Percentiles rank a stretch among this genome's conserved stretches.
These are phyloP conservation scores for Fraxinus platypoda DNA, from an alignment of 305 asterid species.

Conservation along the genomic window DNA sequence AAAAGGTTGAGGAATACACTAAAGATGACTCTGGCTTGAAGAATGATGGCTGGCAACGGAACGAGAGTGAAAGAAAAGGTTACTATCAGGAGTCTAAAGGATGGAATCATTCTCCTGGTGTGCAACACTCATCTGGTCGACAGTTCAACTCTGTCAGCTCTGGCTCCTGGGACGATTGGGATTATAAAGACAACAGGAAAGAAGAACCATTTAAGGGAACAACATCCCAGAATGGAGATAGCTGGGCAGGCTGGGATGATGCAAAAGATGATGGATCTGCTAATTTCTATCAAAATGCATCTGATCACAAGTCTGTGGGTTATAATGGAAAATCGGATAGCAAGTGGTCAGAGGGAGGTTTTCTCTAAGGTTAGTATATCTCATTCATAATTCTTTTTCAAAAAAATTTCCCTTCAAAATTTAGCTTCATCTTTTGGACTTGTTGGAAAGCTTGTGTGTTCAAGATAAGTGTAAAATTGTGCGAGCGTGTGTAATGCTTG, in stretches of 20 bases:
- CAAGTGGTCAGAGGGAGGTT: background rate
- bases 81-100: background rate
- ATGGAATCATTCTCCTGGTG: background rate
- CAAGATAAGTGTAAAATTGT: background rate
- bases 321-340: background rate
- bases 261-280: background rate
- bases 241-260: background rate
- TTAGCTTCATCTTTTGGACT: background rate
- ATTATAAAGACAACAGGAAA: background rate
- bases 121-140: background rate
- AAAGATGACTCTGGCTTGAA: slow-evolving; percentile 6
- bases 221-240: background rate
- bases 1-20: slow-evolving; percentile 21
- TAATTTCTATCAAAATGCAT: background rate
- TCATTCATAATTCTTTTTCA: background rate
- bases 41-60: slow-evolving; percentile 4
- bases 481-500: background rate
- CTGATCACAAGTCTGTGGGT: background rate
- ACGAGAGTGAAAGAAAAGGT: background rate
- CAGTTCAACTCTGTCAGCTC: slow-evolving; percentile 11
- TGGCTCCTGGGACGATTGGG: slow-evolving; percentile 23
- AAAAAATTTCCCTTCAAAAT: background rate
- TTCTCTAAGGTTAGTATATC: background rate
- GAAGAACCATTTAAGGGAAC: background rate
- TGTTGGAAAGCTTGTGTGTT: background rate